These are phyloP conservation scores for Paragyromitra xinjiangensis DNA, from an alignment of 495 filamentous ascomycete species.

Conservation along the genomic window DNA sequence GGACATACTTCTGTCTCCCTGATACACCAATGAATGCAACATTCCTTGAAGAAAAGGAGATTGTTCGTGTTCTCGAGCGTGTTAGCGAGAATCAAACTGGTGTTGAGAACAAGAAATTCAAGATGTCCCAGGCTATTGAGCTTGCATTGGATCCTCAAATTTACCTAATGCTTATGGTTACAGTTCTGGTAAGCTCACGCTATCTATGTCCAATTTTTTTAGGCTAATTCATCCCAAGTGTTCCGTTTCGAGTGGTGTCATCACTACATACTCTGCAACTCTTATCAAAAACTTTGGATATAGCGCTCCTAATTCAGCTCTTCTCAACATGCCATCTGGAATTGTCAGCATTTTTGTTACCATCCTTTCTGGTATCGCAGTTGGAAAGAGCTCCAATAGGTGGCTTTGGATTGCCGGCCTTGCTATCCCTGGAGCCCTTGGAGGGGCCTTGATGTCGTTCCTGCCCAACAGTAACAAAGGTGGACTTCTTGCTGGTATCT, in stretches of 20 bases:
- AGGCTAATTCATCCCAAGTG: conserved; percentile 59
- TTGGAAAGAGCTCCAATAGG: conserved; percentile 60
- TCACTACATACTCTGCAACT: conserved; percentile 70
- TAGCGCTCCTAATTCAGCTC: conserved; percentile 64
- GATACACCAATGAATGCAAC: conserved; percentile 64
- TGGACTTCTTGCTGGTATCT: conserved; percentile 70
- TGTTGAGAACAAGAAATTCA: conserved; percentile 66
- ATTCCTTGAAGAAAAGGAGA: conserved; percentile 66
- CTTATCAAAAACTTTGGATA: conserved; percentile 69
- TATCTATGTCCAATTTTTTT: neutral
- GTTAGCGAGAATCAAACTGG: conserved; percentile 67
- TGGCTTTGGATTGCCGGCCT: conserved; percentile 63
- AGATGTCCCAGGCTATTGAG: conserved; percentile 61
- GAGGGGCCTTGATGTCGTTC: conserved; percentile 70
- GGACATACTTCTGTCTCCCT: conserved; percentile 65
- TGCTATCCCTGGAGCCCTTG: conserved; percentile 62
- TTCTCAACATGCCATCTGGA: conserved; percentile 73
- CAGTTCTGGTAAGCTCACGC: conserved; percentile 45
- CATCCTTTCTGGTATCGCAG: conserved; percentile 63
- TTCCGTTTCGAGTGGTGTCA: conserved; percentile 68
- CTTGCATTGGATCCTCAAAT: conserved; percentile 62
- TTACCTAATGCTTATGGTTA: conserved; percentile 60
- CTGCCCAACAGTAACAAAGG: conserved; percentile 61
- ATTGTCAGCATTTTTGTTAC: conserved; percentile 67
- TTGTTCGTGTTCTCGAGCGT: conserved; percentile 60